Conservation (phyloP, 2,329 filamentous ascomycete species). For the Endoconidiophora polonica region DNA sequence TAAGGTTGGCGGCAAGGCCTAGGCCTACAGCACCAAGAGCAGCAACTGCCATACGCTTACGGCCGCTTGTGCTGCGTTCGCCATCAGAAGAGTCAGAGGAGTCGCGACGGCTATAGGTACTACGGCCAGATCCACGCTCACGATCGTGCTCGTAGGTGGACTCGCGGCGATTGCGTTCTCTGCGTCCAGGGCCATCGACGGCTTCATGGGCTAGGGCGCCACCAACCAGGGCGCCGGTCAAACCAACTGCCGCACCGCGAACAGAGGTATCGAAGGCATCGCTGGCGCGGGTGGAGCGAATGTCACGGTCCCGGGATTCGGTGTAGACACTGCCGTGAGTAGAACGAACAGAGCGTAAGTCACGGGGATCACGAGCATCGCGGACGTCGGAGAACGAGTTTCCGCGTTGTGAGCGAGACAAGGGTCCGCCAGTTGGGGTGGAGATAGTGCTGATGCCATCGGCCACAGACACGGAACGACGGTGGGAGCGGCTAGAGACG, state of each 20-base stretch:
- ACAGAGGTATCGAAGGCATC: slow-evolving; percentile 32
- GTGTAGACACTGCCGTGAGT: slow-evolving; percentile 23
- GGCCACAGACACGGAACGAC: slow-evolving; percentile 8
- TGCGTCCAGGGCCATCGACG: slow-evolving; percentile 24
- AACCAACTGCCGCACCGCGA: slow-evolving; percentile 32
- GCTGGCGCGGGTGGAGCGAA: slow-evolving; percentile 18
- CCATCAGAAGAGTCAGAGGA: slow-evolving; percentile 6
- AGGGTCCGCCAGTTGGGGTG: slow-evolving; percentile 14
- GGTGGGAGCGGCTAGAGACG: slow-evolving; percentile 16
- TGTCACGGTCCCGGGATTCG: slow-evolving; percentile 1
- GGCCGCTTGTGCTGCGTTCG: slow-evolving; percentile 16
- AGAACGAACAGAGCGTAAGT: slow-evolving; percentile 20
- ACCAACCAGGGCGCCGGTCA: slow-evolving; percentile 37
- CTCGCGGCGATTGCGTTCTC: slow-evolving; percentile 16
- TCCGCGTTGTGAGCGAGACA: slow-evolving; percentile 14
- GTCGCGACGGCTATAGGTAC: slow-evolving; percentile 16
- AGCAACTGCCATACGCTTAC: slow-evolving; percentile 22
- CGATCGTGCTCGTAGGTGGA: slow-evolving; percentile 12
- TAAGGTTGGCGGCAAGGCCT: slow-evolving; percentile 35
- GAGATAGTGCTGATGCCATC: slow-evolving; percentile 1
- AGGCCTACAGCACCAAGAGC: slow-evolving; percentile 39
- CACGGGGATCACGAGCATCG: slow-evolving; percentile 9
- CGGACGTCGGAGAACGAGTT: slow-evolving; percentile 11
- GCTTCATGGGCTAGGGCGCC: slow-evolving; percentile 35
- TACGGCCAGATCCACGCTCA: slow-evolving; percentile 18